Evolutionary conservation across 192 early-diverging fungal species (phyloP), one percentile per base, ranked within the genome.

Genomic region (Spizellomyces sp.): DNA sequence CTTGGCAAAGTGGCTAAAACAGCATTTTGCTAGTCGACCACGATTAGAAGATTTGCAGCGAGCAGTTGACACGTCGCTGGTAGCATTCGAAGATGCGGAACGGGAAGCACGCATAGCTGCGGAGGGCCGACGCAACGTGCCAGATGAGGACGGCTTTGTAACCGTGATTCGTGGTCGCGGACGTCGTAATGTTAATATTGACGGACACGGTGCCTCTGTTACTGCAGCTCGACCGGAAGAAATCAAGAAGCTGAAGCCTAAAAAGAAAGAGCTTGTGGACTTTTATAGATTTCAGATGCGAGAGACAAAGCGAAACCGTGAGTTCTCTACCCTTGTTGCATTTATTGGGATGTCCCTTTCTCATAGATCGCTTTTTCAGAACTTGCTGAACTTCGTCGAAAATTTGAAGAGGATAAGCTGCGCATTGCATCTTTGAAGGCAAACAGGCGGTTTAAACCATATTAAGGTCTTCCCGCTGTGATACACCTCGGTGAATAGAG

Each of bases 201-300:
- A 93, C 71, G 91, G 90, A n/a, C 75, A 77, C 9, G 90, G 86
- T 56, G 83, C 83, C 6, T 82, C 87, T 19, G 81, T 82, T 4
- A 90, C 86, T 5, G 85, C 84, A 22, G 84, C 87, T n/a, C 74
- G 77, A 4, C 81, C 84, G 9, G 79, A 70, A 44, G 80, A 78
- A 9, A 79, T 77, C 44, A 86, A 84, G 57, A 81, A 76, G 66
- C 70, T 80, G 64, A 88, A 89, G 77, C 88, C 75, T 69, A 92
- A 95, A 88, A 90, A 93, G 84, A 86, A 90, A 67, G 89, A 90
- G 61, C 83, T 94, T 57, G 86, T 87, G 22, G 91, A 98, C 82
- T 94, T 98, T 88, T 98, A 98, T 77, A 83, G 94, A 12, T 98
- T 98, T 89, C 96, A 98, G 83, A 84, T 94, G 86, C 87, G 94